Evolutionary conservation across 163 green algal species (phyloP), one percentile per base, ranked within the genome.

Genomic region (Coccomyxa subellipsoidea): DNA sequence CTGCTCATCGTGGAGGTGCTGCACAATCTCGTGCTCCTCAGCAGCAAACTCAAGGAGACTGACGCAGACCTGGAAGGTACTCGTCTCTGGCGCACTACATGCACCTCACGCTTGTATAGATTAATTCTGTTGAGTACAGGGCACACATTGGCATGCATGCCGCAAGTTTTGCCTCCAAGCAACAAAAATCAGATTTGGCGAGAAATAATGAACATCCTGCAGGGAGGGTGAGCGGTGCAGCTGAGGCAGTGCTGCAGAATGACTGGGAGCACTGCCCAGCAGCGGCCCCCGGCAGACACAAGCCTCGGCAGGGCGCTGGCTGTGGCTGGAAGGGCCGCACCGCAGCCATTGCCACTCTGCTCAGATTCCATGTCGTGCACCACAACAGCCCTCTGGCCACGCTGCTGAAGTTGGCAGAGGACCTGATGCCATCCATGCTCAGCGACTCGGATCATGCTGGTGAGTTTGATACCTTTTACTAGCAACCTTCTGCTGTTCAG

Each of bases 201-300:
- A 34, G 31, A 38, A n/a, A n/a, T n/a, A n/a, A n/a, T n/a, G n/a
- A n/a, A n/a, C n/a, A n/a, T n/a, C n/a, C 0, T 39, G 71, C 71
- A 77, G 71, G n/a, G 18, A 47, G 71, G 0, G 21, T 77, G 31
- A 77, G 71, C 27, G n/a, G 27, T 7, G 71, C 21, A 31, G 71
- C 71, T 15, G 71, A 31, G 21, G 71, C 32, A 8, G 40, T 77
- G 71, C 71, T 77, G 71, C 21, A 38, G 32, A 29, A 10, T 53
- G 71, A 39, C 32, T 77, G 71, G 71, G 71, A 77, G 12, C 71
- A 77, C 71, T 77, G 71, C 71, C 71, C 71, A 39, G 71, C 71
- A 39, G 71, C 27, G 12, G n/a, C 32, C n/a, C 27, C 71, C 5
- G 71, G 21, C 32, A 8, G 7, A 10, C 12, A 7, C 71, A 39